Base-by-base conservation (phyloP, 257 asterid genomes). In the Paulownia fortunei region DNA sequence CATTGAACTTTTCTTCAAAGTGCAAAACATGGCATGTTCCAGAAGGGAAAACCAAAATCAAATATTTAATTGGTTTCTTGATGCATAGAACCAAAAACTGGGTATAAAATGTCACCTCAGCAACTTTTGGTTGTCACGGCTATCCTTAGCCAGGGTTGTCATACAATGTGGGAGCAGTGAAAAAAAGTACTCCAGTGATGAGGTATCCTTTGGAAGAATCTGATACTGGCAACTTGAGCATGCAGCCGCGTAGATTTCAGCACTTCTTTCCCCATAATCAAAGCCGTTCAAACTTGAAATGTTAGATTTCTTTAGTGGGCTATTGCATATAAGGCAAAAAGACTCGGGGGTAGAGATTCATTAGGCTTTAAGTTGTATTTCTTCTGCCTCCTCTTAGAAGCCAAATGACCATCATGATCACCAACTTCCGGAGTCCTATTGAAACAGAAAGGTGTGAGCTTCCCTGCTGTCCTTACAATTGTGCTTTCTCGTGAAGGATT, bases 401-500 rank as follows among this genome's bases (percentile, higher is more conserved):
- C 97, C 74, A 81, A 30, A 46, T 73, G 84, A 36, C 71, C 85
- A 76, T 78, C 63, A 39, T 10, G 77, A 80, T 88, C 86, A 46
- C 82, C 89, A 74, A 52, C 86, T 80, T 89, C 97, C 12, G 95
- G 94, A 79, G 89, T 87, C 55, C 77, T 82, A 42, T 92, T 94
- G 88, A 94, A 94, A 71, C 86, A 87, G 85, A 94, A 94, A 49
- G 98, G 98, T 4, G 92, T 90, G 52, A 94, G 97, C 90, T 94
- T 94, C 86, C 97, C 98, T 5, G 92, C 98, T 26, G 98, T 94
- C 80, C 98, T 87, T 73, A 92, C 88, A 69, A 95, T 95, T 62
- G 98, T 95, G 89, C 97, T 90, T 81, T 91, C 98, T 42, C 99
- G 92, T 10, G 99, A 91, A 42, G 92, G 96, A 84, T 95, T 95